A percentile compares a stretch with the other conserved stretches of the same genome.
These are phyloP conservation scores for Dendrostoma leiphaemia DNA, from an alignment of 2,329 filamentous ascomycete species.

Conservation along the genomic window DNA sequence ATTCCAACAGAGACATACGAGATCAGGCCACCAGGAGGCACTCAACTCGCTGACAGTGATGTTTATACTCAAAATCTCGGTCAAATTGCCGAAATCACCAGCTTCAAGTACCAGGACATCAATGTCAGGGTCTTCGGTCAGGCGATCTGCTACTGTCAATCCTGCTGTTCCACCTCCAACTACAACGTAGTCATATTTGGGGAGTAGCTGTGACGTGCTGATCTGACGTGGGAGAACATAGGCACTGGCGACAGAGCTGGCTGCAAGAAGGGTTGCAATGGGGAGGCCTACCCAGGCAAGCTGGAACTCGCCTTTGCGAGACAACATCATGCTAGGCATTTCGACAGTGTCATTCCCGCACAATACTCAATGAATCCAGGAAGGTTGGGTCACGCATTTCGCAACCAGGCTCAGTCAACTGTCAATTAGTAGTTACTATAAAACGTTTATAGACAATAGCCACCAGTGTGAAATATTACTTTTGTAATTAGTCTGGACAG, in stretches of 20 bases:
- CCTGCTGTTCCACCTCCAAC: conserved; percentile 24
- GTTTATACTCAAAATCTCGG: not conserved
- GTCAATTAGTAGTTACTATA: not conserved
- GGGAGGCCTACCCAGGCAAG: conserved; percentile 6
- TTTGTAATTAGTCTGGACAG: no score
- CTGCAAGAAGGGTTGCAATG: conserved; percentile 1
- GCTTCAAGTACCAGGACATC: conserved; percentile 24
- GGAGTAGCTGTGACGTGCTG: not conserved
- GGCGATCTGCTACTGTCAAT: conserved; percentile 23
- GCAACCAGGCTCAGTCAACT: not conserved
- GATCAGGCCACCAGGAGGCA: no score
- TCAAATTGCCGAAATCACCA: conserved; percentile 17
- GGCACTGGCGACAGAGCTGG: conserved; percentile 8
- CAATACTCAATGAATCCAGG: not conserved
- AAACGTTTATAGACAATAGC: no score
- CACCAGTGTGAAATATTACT: no score
- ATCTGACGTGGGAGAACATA: conserved; percentile 3
- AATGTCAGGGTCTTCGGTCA: conserved; percentile 20
- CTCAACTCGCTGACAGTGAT: not conserved
- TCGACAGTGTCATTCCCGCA: not conserved
- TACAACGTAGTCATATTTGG: conserved; percentile 22
- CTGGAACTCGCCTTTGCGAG: not conserved
- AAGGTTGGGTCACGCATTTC: not conserved
- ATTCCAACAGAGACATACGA: no score
- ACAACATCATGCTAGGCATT: not conserved